Base-by-base conservation (phyloP, 176 grass and related monocot species). In the Lolium rigidum region DNA sequence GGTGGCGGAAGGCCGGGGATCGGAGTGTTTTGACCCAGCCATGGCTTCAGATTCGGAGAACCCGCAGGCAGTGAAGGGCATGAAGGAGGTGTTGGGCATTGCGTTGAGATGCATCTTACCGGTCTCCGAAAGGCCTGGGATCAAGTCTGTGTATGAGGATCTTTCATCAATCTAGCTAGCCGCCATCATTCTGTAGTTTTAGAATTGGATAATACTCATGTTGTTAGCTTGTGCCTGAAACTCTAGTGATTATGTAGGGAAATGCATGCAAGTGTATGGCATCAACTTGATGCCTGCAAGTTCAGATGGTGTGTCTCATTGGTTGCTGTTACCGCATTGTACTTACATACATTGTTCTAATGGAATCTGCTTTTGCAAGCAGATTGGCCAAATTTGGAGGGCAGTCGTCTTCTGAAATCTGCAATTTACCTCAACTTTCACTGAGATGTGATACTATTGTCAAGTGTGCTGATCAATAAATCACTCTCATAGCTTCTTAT, bases 61-160 rank as follows among this genome's bases (percentile, higher is more conserved):
- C 87, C 85, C 55, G 2, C 84, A 86, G 22, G 87, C 77, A 24
- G 83, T 90, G 66, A 94, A 97, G 21, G 97, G 94, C 39, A 94
- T 94, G 92, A 92, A 98, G 88, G 92, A 99, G 71, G 76, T 95
- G 76, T 71, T 99, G 55, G 94, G 97, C 69, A 94, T 99, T 70
- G 90, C 97, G 0, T 82, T 99, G 89, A 94, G 97, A 86, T 99
- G 97, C 85, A 97, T 99, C 51, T 80, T 89, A 11, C 89, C 94
- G 0, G 85, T 99, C 59, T 94, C 94, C 0, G 92, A 99, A 89
- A 87, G 97, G 63, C 92, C 97, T 24, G 97, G 97, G 49, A 97
- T 99, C 82, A 99, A 97, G 74, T 93, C 92, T 58, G 97, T 99
- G 39, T 99, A 99, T 0, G 97, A 99, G 80, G 97, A 99, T 85